Percentiles rank a stretch among this genome's conserved stretches.
Conservation (phyloP, 116 monocot genomes). For the Papilionanthe hybrid region DNA sequence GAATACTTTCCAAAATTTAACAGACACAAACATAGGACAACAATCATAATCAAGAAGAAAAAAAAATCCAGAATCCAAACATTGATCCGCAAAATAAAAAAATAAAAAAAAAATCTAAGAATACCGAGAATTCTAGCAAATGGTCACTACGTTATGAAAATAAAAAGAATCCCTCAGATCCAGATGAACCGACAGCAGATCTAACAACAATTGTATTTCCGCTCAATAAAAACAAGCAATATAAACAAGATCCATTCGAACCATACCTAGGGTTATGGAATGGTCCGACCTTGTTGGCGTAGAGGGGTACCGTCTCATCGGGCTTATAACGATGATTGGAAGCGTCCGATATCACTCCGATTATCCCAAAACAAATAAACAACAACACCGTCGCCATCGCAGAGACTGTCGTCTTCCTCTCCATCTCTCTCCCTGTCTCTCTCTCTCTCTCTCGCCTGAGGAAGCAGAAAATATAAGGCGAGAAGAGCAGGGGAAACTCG, state of each 20-base stretch:
- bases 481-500: too few species aligned
- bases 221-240: neutral
- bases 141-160: neutral
- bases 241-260: neutral
- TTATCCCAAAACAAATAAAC: slow-evolving; percentile 8
- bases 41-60: neutral
- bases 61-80: neutral
- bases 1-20: neutral
- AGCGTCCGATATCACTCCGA: slow-evolving; percentile 27
- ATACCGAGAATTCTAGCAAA: neutral
- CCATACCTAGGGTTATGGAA: slow-evolving; percentile 69
- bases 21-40: neutral
- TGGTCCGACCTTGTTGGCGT: slow-evolving; percentile 70
- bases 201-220: neutral
- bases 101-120: neutral
- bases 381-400: neutral
- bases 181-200: neutral
- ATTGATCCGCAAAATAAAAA: neutral
- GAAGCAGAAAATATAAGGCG: too few species aligned
- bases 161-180: slow-evolving; percentile 1
- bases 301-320: slow-evolving; percentile 48
- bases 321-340: slow-evolving; percentile 49
- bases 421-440: neutral
- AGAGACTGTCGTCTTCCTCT: neutral
- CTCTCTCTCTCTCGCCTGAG: neutral